Evolutionary conservation across 2,329 filamentous ascomycete species (phyloP).

Genomic region (Aspergillus caelatus): DNA sequence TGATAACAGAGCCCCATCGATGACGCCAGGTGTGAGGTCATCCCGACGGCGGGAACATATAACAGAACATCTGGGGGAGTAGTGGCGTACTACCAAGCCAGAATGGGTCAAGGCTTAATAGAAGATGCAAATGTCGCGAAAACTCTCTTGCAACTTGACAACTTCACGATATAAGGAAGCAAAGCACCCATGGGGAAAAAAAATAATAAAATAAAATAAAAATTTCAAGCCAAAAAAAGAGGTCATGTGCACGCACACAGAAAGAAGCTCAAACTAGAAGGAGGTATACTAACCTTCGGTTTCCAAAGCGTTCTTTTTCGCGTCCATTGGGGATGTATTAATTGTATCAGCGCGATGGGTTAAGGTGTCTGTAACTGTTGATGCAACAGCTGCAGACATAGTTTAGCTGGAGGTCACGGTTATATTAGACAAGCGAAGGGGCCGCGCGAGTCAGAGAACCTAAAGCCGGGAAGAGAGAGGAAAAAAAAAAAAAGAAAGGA

Average conservation of each 20-base stretch:
- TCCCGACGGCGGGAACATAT: conserved; percentile 33
- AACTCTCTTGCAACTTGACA: conserved; percentile 9
- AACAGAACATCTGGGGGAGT: conserved; percentile 29
- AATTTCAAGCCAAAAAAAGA: conserved; percentile 10
- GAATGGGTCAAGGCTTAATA: conserved; percentile 23
- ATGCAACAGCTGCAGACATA: conserved; percentile 47
- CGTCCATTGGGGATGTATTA: conserved; percentile 47
- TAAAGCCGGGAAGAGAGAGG: conserved; percentile 11
- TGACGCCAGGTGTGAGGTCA: conserved; percentile 43
- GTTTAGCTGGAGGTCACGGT: conserved; percentile 18
- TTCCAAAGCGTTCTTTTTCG: conserved; percentile 42
- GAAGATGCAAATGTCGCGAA: conserved; percentile 16
- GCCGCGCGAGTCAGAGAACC: conserved; percentile 21
- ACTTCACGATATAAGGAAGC: conserved; percentile 4
- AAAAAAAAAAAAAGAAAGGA: conserved; percentile 15
- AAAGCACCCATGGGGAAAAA: conserved; percentile 15
- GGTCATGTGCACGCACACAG: conserved; percentile 12
- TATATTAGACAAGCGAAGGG: conserved; percentile 21
- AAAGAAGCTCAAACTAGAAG: conserved; percentile 12
- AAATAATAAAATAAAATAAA: conserved; percentile 17
- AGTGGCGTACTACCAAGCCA: conserved; percentile 37
- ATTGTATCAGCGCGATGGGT: conserved; percentile 30
- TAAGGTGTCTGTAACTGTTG: conserved; percentile 36
- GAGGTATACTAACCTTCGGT: conserved; percentile 42
- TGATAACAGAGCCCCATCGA: conserved; percentile 31